Evolutionary conservation across 371 early-diverging fungal species (phyloP), one percentile per base, ranked within the genome.

Genomic region (Mucor racemosus): DNA sequence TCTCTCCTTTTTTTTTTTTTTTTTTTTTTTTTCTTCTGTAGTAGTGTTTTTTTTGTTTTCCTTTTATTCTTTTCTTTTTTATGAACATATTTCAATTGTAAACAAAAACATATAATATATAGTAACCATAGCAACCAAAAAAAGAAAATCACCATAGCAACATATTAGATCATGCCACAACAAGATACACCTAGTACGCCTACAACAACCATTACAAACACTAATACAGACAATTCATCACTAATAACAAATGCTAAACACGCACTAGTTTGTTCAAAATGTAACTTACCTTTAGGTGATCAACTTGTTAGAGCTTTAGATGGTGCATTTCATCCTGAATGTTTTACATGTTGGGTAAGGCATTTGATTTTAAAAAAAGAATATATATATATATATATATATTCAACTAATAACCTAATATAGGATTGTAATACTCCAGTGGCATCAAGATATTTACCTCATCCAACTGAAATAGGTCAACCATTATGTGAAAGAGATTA

Each of bases 261-360:
- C 60, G 86, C 84, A 60, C 87, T 96, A 64, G 82, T 94, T 33
- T 98, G 99, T 72, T 91, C 91, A 38, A 87, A 88, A 54, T 99
- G 99, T 79, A 89, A 90, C 13, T 85, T 87, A 36, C 95, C 97
- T 15, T 76, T 99, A 39, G 89, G 94, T 46, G 95, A 94, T 34
- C 90, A 94, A n/a, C 94, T 96, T 71, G 96, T 99, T 64, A 92
- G 89, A 62, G 99, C 97, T 3, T 77, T 95, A 61, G 92, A 90
- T 58, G 88, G 88, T 61, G 90, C 90, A 42, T 98, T 97, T 95
- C 99, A 98, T 77, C 97, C 97, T 13, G 95, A 96, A 75, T 98
- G 99, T 76, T 98, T 96, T 94, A 95, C 98, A 54, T 92, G 94
- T 80, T 96, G 92, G 79, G 81, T 81, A 78, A 68, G 31, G 11